Evolutionary conservation across 257 asterid species (phyloP).

Genomic region (Solanum chiquidenum): DNA sequence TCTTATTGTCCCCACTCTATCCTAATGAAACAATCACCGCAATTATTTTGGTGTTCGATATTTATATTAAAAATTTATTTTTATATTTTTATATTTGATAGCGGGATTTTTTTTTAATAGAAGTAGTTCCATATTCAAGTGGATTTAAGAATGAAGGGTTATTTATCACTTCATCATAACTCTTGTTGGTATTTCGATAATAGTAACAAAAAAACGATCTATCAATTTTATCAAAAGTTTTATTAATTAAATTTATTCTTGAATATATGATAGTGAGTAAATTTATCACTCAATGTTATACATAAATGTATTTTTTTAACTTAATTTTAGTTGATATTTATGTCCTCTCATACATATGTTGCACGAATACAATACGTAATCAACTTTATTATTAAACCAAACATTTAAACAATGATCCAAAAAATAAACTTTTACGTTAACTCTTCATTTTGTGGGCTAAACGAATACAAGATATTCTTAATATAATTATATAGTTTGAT

Average conservation of each 20-base stretch:
- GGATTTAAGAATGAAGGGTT: accelerated
- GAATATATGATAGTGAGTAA: not conserved
- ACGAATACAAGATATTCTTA: not conserved
- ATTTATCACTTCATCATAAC: too few species aligned
- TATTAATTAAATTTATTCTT: too few species aligned
- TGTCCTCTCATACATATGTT: too few species aligned
- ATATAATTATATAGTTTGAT: not conserved
- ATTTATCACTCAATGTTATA: too few species aligned
- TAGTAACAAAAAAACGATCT: too few species aligned
- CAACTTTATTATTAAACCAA: not conserved
- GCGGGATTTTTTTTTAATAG: too few species aligned
- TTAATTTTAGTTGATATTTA: too few species aligned
- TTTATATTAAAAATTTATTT: not conserved
- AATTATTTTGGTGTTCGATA: not conserved
- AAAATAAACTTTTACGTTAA: not conserved
- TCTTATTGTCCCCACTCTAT: not conserved
- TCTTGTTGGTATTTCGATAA: too few species aligned
- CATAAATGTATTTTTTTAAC: accelerated
- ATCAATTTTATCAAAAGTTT: not conserved
- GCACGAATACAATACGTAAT: not conserved
- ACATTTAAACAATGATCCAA: not conserved
- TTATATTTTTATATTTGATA: accelerated
- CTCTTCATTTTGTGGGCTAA: not conserved
- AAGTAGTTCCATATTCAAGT: too few species aligned
- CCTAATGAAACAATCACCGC: too few species aligned